Base-by-base conservation (phyloP, 2,329 filamentous ascomycete species). In the Mycosphaerella sp. region DNA sequence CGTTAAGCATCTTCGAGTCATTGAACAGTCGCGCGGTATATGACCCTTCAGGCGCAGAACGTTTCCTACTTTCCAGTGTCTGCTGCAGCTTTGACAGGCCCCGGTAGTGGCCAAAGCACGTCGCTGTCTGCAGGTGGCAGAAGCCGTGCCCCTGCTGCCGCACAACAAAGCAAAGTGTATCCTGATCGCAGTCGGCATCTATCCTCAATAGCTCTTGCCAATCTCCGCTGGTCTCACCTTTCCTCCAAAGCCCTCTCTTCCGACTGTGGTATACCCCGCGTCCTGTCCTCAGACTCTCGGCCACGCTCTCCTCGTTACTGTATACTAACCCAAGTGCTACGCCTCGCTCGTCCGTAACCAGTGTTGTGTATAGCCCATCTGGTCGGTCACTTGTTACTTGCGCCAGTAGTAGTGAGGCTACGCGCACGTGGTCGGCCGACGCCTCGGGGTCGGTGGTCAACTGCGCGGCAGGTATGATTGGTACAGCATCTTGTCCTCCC, bases 241-340 rank as follows among this genome's bases (percentile, higher is more conserved):
- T 98, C 71, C 95, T 86, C 93, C 93, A 98, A 25, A 98, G 72
- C 0, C 93, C 93, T 40, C 93, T 81, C 75, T 96, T 97, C 46
- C 93, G 80, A 73, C 91, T 97, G 71, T 96, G 89, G 69, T 98
- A 98, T 34, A 97, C 91, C 28, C 93, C 90, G 10, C 79, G 77
- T 16, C 84, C 84, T 6, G 89, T 95, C 63, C 81, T 81, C 54
- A 98, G 68, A 34, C 91, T 91, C 72, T 95, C 91, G 7, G 82
- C 77, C 30, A 98, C 82, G 67, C 91, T 97, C 69, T 94, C 87
- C 57, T 86, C 82, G 65, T 87, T 96, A 71, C 90, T 95, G 76
- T 96, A 98, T 14, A 96, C 93, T 58, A 98, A 73, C 0, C 93
- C 93, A 12, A 98, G 75, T 7, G 89, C 87, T 16, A 86, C 76